Evolutionary conservation across 2,329 filamentous ascomycete species (phyloP).

Genomic region (Mollisiaceae sp.): DNA sequence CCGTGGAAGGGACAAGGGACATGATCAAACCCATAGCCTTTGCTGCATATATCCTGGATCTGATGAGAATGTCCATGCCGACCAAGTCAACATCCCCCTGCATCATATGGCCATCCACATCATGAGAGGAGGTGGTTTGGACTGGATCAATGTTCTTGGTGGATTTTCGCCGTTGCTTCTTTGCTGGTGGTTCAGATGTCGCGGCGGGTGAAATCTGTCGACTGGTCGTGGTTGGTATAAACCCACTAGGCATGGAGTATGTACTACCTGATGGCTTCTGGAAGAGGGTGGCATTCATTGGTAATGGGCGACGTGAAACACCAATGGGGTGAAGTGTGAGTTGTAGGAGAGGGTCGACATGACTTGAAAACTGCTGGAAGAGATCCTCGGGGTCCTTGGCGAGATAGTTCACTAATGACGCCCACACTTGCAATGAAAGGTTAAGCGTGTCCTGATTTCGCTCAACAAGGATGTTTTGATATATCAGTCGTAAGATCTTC

Average conservation of each 20-base stretch:
- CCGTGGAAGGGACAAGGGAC: constrained; percentile 70
- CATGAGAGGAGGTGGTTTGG: constrained; percentile 74
- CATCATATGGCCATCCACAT: constrained; percentile 98
- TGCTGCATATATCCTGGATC: constrained; percentile 87
- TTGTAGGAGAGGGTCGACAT: constrained; percentile 81
- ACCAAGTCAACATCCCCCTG: constrained; percentile 95
- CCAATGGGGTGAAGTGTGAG: constrained; percentile 91
- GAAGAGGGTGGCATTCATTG: constrained; percentile 89
- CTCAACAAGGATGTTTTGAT: constrained; percentile 95
- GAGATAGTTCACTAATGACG: constrained; percentile 73
- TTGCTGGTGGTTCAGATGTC: constrained; percentile 63
- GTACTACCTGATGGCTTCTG: constrained; percentile 91
- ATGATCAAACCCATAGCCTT: constrained; percentile 86
- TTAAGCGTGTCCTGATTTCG: constrained; percentile 82
- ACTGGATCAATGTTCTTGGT: constrained; percentile 78
- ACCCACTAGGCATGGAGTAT: constrained; percentile 63
- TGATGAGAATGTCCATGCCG: constrained; percentile 83
- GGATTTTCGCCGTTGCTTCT: constrained; percentile 81
- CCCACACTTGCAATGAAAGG: constrained; percentile 87
- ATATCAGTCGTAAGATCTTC: constrained; percentile 84
- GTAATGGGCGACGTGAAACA: constrained; percentile 85
- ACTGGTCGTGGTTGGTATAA: constrained; percentile 49
- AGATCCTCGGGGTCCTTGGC: constrained; percentile 66
- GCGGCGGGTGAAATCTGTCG: constrained; percentile 47
- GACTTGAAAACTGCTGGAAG: constrained; percentile 72